Conservation (phyloP, 2,329 filamentous ascomycete genomes). For the Aureobasidium melanogenum region DNA sequence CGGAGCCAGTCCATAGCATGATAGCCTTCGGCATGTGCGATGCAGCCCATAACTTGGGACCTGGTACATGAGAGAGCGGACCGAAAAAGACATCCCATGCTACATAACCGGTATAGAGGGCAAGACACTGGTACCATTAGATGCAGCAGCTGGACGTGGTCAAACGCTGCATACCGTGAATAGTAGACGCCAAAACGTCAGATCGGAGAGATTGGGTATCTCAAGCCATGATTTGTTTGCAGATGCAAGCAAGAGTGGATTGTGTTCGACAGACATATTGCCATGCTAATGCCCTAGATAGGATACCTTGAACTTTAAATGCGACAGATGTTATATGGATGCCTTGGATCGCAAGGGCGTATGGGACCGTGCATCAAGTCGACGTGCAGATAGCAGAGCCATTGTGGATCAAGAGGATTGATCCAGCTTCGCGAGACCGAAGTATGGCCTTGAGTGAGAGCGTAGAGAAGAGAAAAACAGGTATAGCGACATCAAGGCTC, state of each 20-base stretch:
- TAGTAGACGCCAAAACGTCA: background rate
- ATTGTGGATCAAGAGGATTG: too few species aligned
- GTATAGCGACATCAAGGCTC: too few species aligned
- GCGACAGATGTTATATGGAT: background rate
- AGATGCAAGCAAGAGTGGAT: background rate
- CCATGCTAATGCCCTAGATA: too few species aligned
- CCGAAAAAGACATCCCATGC: constrained; percentile 36
- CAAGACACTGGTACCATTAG: background rate
- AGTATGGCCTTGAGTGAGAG: background rate
- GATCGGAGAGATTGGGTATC: background rate
- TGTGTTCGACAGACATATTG: background rate
- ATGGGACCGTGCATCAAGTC: background rate
- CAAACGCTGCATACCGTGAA: background rate
- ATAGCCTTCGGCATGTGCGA: constrained; percentile 22
- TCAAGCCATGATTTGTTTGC: background rate
- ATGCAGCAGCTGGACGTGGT: background rate
- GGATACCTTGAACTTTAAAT: too few species aligned
- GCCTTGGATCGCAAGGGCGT: background rate
- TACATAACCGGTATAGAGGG: background rate
- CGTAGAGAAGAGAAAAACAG: background rate
- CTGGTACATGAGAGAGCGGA: constrained; percentile 35
- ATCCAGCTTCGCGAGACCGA: background rate
- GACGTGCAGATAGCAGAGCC: background rate
- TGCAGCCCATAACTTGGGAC: constrained; percentile 28
- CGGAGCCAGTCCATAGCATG: constrained; percentile 11